Percentiles rank a stretch among this genome's conserved stretches.
phyloP scores from a whole-genome alignment of 2,329 filamentous ascomycete genomes.

The Ophiostoma australiae region DNA sequence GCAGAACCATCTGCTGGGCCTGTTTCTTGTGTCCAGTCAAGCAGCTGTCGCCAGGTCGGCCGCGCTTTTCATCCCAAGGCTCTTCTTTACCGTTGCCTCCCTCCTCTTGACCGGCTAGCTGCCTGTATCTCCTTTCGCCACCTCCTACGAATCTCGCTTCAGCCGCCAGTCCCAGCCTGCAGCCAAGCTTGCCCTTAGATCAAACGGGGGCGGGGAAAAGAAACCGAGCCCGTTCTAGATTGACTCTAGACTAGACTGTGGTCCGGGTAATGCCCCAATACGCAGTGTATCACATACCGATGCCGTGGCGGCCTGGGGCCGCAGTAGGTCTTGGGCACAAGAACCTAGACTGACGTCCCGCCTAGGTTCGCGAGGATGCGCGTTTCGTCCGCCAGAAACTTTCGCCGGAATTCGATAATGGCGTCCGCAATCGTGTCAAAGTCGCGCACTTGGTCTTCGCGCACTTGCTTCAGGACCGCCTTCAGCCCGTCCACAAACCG shows the following conservation, averaged over 20 bases:
- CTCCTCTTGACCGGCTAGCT: background rate
- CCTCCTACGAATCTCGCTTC: background rate
- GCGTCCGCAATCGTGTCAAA: slow-evolving; percentile 62
- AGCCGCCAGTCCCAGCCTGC: background rate
- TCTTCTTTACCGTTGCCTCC: background rate
- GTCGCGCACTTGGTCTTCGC: slow-evolving; percentile 56
- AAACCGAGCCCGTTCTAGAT: background rate
- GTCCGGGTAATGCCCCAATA: background rate
- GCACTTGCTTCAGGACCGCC: slow-evolving; percentile 56
- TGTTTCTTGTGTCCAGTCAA: background rate
- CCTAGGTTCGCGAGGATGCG: slow-evolving; percentile 52
- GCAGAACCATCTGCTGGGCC: background rate
- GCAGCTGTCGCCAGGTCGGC: background rate
- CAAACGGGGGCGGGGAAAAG: background rate
- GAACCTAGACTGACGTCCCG: slow-evolving; percentile 22
- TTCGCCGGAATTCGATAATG: slow-evolving; percentile 62
- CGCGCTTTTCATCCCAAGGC: background rate
- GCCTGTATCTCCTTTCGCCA: background rate
- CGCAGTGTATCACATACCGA: slow-evolving; percentile 5
- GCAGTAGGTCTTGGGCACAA: background rate
- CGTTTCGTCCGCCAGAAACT: slow-evolving; percentile 59
- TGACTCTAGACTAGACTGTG: background rate
- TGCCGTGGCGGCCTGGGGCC: background rate
- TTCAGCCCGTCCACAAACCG: slow-evolving; percentile 60
- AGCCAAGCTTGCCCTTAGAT: background rate